Percentiles rank a stretch among this genome's conserved stretches.
Conservation (phyloP, 2,329 filamentous ascomycete species). For the Arthrobotrys pseudoclavata region DNA sequence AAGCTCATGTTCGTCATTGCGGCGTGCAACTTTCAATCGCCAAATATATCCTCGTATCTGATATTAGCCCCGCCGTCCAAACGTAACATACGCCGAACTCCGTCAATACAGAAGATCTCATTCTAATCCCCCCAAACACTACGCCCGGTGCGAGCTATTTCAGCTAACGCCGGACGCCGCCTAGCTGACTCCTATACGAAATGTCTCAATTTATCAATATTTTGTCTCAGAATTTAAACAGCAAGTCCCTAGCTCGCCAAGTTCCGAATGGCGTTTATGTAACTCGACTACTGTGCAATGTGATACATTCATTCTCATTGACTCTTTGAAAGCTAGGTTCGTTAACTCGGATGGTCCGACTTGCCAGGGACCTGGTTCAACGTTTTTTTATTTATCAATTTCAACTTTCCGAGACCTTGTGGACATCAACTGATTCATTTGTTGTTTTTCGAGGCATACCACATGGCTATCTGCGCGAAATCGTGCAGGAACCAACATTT, state of each 20-base stretch:
- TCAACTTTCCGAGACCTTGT: conserved; percentile 37
- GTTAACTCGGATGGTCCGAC: conserved; percentile 48
- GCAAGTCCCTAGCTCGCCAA: conserved; percentile 30
- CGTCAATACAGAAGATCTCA: conserved; percentile 16
- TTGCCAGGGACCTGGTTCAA: conserved; percentile 35
- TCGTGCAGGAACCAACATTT: conserved; percentile 9
- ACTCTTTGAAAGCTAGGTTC: conserved; percentile 9
- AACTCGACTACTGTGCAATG: conserved; percentile 8
- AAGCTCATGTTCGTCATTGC: conserved; percentile 49
- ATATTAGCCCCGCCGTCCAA: conserved; percentile 29
- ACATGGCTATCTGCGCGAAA: conserved; percentile 33
- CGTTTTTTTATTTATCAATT: conserved; percentile 13
- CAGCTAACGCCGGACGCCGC: conserved; percentile 38
- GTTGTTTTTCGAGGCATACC: conserved; percentile 32
- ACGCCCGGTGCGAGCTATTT: conserved; percentile 20
- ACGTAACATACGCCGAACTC: conserved; percentile 50
- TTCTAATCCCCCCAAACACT: conserved; percentile 18
- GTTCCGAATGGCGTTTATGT: conserved; percentile 53
- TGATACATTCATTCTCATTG: not conserved
- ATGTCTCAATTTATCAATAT: conserved; percentile 50
- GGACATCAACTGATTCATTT: conserved; percentile 33
- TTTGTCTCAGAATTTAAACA: conserved; percentile 34
- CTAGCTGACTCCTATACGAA: conserved; percentile 31
- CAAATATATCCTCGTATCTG: conserved; percentile 50
- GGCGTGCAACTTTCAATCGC: conserved; percentile 35